Evolutionary conservation across 495 filamentous ascomycete genomes (phyloP), one percentile per base, ranked within the genome.

Genomic region (Cenococcum geophilum): DNA sequence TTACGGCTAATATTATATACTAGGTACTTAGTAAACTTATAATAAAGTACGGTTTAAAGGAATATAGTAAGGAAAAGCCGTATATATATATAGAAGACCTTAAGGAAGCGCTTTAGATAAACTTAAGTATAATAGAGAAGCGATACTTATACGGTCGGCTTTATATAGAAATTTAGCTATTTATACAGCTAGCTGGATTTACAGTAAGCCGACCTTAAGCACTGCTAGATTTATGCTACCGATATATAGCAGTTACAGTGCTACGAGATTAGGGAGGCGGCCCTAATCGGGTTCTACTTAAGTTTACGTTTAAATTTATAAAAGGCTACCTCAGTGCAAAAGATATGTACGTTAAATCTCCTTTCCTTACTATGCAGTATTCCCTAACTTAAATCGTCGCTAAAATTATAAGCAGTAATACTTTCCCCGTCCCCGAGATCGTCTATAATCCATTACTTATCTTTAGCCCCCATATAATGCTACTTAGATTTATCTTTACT

Each of bases 401-500:
- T 34, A 16, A 23, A 23, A 55, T 22, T n/a, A 55, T 4, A 23
- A 25, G 4, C 10, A 75, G 71, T 42, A 72, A 74, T 55, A 74
- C 60, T 53, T 76, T 73, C 62, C 66, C 68, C 21, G 54, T 76
- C 16, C 73, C 71, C 1, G 67, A 76, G 51, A 74, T 76, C 47
- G 70, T 76, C 25, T 73, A 73, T 63, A 63, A 76, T 60, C 70
- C 65, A 23, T 72, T 70, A 0, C 57, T 75, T 32, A 59, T 76
- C 49, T 58, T 74, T 18, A 74, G 70, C 58, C 72, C 71, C 5
- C 59, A 75, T 64, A 62, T 75, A 18, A 67, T 70, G 57, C 57
- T 76, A 22, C 59, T 76, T 55, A 68, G 74, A 27, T 48, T 77
- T 4, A 66, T 77, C 34, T 76, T 75, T 70, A 49, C 53, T 18